These are phyloP conservation scores for Neurospora tetraspora DNA, from an alignment of 495 filamentous ascomycete genomes.

Conservation along the genomic window DNA sequence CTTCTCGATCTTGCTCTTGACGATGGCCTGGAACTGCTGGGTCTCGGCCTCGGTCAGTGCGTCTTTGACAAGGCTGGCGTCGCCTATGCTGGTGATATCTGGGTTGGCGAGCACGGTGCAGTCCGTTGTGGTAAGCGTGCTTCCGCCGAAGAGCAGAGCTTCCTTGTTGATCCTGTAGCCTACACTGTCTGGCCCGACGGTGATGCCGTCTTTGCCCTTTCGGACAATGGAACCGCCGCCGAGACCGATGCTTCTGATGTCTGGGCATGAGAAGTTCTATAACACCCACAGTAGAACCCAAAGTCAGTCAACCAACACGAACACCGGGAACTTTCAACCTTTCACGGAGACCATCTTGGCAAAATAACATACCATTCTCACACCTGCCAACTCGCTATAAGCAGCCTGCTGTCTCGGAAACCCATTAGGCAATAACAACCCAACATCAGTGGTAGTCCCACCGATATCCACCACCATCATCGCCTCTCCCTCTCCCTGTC, in stretches of 20 bases:
- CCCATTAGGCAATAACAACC: constrained; percentile 30
- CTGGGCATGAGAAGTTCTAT: constrained; percentile 35
- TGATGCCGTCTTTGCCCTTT: constrained; percentile 15
- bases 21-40: constrained; percentile 11
- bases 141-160: constrained; percentile 40
- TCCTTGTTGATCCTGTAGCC: constrained; percentile 42
- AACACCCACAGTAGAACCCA: neutral
- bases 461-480: constrained; percentile 41
- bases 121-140: constrained; percentile 40
- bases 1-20: constrained; percentile 30
- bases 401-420: constrained; percentile 35
- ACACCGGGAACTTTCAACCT: neutral
- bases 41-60: constrained; percentile 6
- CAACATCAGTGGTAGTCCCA: constrained; percentile 40
- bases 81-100: constrained; percentile 18
- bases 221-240: constrained; percentile 44
- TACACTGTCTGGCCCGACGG: constrained; percentile 46
- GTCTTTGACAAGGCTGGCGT: constrained; percentile 8
- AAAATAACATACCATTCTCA: constrained; percentile 23
- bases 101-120: constrained; percentile 29
- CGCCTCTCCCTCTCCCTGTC: constrained; percentile 10
- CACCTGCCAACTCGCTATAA: constrained; percentile 34
- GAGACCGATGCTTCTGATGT: constrained; percentile 42
- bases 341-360: neutral
- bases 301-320: neutral